Percentiles rank a stretch among this genome's conserved stretches.
These are phyloP conservation scores for Globisporangium lucens DNA, from an alignment of 352 stramenopile species.

Conservation along the genomic window DNA sequence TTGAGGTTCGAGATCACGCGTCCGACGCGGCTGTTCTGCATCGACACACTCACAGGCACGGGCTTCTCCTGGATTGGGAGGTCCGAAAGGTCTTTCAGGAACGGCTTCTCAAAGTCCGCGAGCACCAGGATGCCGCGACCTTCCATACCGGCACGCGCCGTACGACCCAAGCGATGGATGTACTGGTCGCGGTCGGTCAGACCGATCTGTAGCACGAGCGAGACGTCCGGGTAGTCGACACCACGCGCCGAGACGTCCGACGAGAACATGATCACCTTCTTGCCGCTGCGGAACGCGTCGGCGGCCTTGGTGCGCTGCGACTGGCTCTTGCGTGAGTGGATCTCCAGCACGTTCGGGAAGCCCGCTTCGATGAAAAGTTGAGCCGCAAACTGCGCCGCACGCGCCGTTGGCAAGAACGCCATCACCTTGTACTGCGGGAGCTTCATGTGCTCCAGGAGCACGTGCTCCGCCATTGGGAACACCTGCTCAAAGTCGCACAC, in stretches of 20 bases:
- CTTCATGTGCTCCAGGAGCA: conserved; percentile 77
- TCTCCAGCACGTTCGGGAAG: conserved; percentile 87
- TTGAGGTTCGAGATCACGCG: conserved; percentile 43
- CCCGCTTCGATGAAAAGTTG: conserved; percentile 85
- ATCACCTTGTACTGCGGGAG: conserved; percentile 91
- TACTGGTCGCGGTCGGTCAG: conserved; percentile 91
- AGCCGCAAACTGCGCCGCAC: conserved; percentile 85
- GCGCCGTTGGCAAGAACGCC: conserved; percentile 92
- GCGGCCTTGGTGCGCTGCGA: conserved; percentile 81
- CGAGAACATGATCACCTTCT: conserved; percentile 91
- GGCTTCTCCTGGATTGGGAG: conserved; percentile 42
- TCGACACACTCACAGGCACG: background rate
- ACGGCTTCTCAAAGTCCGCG: conserved; percentile 74
- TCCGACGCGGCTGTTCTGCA: conserved; percentile 12
- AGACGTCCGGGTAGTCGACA: conserved; percentile 95
- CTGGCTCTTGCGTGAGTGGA: conserved; percentile 96
- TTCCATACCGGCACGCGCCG: conserved; percentile 85
- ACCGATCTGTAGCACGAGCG: conserved; percentile 81
- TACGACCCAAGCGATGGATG: conserved; percentile 95
- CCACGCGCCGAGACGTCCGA: conserved; percentile 94
- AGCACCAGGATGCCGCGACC: conserved; percentile 84
- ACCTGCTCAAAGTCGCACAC: conserved; percentile 69
- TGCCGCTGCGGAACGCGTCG: conserved; percentile 86
- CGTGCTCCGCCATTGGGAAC: conserved; percentile 61
- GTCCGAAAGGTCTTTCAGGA: conserved; percentile 69